Evolutionary conservation across 768 basidiomycete species (phyloP).

Genomic region (Suillus fuscotomentosus): DNA sequence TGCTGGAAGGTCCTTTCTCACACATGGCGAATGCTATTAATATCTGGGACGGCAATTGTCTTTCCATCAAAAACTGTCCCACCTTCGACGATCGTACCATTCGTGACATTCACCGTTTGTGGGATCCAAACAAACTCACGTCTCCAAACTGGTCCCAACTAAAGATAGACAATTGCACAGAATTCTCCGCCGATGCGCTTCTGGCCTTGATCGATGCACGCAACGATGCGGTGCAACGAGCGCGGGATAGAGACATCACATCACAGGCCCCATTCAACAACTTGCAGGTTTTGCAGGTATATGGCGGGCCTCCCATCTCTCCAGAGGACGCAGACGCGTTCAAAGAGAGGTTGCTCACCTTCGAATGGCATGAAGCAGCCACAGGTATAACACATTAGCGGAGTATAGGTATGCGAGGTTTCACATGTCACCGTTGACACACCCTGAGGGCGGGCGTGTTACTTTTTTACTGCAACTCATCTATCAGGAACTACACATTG

Average conservation of each 20-base stretch:
- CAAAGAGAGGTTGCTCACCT: not conserved
- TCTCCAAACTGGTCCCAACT: constrained; percentile 1
- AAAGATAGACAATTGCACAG: not conserved
- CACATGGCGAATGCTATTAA: not conserved
- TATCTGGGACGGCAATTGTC: not conserved
- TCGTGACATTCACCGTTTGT: not conserved
- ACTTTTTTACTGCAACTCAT: not conserved
- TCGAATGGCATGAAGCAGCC: not conserved
- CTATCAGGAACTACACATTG: not conserved
- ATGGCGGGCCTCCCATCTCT: not conserved
- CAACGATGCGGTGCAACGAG: not conserved
- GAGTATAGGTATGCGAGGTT: not conserved
- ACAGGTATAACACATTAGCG: not conserved
- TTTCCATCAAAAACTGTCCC: not conserved
- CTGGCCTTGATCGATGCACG: not conserved
- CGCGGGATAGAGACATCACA: not conserved
- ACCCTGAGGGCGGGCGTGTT: not conserved
- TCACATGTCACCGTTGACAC: not conserved
- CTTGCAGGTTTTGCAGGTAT: not conserved
- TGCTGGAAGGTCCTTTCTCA: not conserved
- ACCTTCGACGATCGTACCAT: not conserved
- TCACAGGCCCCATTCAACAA: not conserved
- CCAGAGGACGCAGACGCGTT: not conserved
- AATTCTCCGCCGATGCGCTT: not conserved
- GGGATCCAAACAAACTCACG: not conserved